Evolutionary conservation across 805 yeast genomes (phyloP), one percentile per base, ranked within the genome.

Genomic region (Kregervanrija pseudodelftensis): DNA sequence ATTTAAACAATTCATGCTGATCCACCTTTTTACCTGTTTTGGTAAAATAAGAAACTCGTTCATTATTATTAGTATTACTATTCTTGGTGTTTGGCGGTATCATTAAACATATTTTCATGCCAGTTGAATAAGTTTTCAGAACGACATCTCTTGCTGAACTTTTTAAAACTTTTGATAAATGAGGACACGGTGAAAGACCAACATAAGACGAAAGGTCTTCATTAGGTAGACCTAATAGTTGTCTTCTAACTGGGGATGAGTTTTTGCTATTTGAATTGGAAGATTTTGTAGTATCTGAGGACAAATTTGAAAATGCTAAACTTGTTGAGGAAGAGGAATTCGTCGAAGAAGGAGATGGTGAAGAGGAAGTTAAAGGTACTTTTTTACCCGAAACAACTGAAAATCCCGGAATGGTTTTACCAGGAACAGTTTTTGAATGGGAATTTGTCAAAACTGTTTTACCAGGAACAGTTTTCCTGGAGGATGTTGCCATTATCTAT

Each of bases 111-210:
- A 78, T 67, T 36, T 68, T 72, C 46, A 76, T 69, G 2, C 77
- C 81, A 46, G 76, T 75, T 39, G 65, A 63, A 53, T 77, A 78
- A 1, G 80, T 75, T 43, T 63, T 61, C 48, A 74, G 55, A 8
- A 77, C 77, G 12, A 70, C 70, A 3, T 73, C 76, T 41, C 63
- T 64, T 9, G 81, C 79, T 40, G 67, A 67, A 28, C 80, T 69
- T 11, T 64, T 66, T 37, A 78, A 59, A 7, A 76, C 78, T 45
- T 72, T 66, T 13, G 57, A 54, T 37, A 78, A 59, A 55, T 78
- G 84, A 9, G 64, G 57, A 57, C 84, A 78, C 0, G 80, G 68
- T 16, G 66, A 65, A 44, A 73, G 68, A 5, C 69, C 58, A 12
- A 55, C 54, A 45, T 61, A 58, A 5, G 62, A 42, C 7, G 51